Evolutionary conservation across 345 rosid genomes (phyloP).

Genomic region (Melaleuca quinquenervia): DNA sequence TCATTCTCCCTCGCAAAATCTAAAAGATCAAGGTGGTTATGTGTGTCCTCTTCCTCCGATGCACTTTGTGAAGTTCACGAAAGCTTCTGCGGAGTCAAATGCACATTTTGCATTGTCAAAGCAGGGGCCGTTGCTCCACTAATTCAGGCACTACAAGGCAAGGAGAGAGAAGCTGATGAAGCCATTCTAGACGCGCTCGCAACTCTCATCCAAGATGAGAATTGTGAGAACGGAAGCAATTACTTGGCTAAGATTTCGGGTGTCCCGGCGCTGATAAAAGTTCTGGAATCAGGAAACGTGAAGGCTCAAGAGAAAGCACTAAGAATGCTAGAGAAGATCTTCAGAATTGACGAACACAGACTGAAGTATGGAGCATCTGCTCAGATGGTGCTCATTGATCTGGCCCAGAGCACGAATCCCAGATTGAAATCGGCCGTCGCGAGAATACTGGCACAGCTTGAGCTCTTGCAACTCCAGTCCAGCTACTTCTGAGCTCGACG

Average conservation of each 20-base stretch:
- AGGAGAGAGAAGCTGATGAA: conserved; percentile 46
- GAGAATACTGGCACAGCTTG: conserved; percentile 42
- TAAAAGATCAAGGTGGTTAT: conserved; percentile 30
- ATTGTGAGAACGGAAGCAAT: conserved; percentile 46
- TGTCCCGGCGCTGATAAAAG: conserved; percentile 29
- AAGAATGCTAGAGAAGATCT: conserved; percentile 44
- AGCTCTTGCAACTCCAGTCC: conserved; percentile 45
- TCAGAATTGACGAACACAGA: conserved; percentile 31
- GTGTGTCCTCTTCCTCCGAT: conserved; percentile 26
- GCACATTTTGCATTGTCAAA: conserved; percentile 52
- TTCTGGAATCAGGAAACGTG: conserved; percentile 21
- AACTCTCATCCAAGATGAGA: conserved; percentile 50
- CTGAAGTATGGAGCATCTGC: conserved; percentile 31
- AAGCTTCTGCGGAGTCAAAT: conserved; percentile 30
- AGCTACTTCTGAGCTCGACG: conserved; percentile 35
- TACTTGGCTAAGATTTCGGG: conserved; percentile 26
- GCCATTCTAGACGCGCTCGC: conserved; percentile 36
- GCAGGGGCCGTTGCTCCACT: conserved; percentile 41
- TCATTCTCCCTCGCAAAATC: conserved; percentile 30
- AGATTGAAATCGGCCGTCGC: conserved; percentile 33
- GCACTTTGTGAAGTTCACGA: conserved; percentile 46
- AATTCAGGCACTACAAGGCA: conserved; percentile 30
- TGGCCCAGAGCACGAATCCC: conserved; percentile 42
- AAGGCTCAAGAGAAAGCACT: conserved; percentile 50
- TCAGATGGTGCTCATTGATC: conserved; percentile 41